Conservation (phyloP, 2,329 filamentous ascomycete species). For the Acarospora socialis region DNA sequence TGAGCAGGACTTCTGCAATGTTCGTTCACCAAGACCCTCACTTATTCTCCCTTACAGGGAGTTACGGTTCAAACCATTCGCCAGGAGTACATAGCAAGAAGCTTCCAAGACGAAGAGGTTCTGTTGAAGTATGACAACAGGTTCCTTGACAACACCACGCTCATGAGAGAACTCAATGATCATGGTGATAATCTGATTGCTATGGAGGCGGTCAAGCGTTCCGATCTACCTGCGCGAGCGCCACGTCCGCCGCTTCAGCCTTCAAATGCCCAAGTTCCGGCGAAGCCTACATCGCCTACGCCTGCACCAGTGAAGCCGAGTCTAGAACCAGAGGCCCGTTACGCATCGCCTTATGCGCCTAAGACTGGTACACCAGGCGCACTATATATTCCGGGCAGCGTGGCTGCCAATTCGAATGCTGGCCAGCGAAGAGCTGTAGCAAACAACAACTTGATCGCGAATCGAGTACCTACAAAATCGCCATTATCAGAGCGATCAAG, state of each 20-base stretch:
- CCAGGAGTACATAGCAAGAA: conserved; percentile 2
- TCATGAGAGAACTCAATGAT: conserved; percentile 11
- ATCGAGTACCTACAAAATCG: no score
- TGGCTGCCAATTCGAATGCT: no score
- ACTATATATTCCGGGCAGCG: no score
- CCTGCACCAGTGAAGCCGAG: no score
- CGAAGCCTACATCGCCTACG: conserved; percentile 1
- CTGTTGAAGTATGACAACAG: conserved; percentile 14
- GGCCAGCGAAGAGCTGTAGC: no score
- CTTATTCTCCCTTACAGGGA: no score
- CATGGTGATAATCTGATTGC: conserved; percentile 16
- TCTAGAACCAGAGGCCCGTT: no score
- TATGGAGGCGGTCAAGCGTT: conserved; percentile 15
- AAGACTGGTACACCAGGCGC: no score
- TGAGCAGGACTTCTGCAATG: background rate
- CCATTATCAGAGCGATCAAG: no score
- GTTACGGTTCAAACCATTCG: conserved; percentile 1
- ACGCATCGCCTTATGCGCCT: no score
- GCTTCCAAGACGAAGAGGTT: background rate
- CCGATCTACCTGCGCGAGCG: conserved; percentile 1
- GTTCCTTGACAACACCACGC: conserved; percentile 8
- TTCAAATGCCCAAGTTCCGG: background rate
- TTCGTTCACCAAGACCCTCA: no score
- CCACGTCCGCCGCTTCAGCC: conserved; percentile 2
- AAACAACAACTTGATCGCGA: no score